Evolutionary conservation across 805 yeast species (phyloP).

Genomic region (Limtongozyma cylindracea): DNA sequence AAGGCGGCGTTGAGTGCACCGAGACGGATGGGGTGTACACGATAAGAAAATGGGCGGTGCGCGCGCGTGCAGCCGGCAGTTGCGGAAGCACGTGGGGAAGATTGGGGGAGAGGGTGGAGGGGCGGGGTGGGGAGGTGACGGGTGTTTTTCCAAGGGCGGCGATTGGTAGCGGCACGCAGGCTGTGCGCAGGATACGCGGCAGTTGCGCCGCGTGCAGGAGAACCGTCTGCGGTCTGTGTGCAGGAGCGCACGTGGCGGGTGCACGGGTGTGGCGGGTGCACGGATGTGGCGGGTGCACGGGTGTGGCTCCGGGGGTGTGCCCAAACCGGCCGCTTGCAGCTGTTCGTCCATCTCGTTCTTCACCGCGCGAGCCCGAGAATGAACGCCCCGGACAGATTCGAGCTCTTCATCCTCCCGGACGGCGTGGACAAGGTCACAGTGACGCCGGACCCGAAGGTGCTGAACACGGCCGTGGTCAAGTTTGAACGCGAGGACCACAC

Average conservation of each 20-base stretch:
- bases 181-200: too few species aligned
- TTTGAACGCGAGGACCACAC: constrained; percentile 98
- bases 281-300: background rate
- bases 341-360: background rate
- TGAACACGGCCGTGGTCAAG: constrained; percentile 79
- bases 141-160: too few species aligned
- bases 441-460: constrained; percentile 84
- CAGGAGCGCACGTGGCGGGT: background rate
- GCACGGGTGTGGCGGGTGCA: background rate
- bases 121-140: too few species aligned
- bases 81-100: too few species aligned
- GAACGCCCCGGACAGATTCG: constrained; percentile 99
- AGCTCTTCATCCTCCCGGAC: constrained; percentile 88
- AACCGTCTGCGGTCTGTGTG: background rate
- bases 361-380: constrained; percentile 10
- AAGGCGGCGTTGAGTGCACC: too few species aligned
- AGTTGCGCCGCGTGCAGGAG: too few species aligned
- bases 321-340: background rate
- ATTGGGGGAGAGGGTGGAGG: too few species aligned
- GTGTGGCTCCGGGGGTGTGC: background rate
- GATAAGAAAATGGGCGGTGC: too few species aligned
- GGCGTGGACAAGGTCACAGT: constrained; percentile 85
- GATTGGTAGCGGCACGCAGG: too few species aligned
- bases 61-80: too few species aligned
- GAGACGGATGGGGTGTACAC: too few species aligned